Percentiles rank a stretch among this genome's conserved stretches.
Evolutionary conservation across 257 asterid genomes (phyloP).

Genomic region (Solanum virginianum): DNA sequence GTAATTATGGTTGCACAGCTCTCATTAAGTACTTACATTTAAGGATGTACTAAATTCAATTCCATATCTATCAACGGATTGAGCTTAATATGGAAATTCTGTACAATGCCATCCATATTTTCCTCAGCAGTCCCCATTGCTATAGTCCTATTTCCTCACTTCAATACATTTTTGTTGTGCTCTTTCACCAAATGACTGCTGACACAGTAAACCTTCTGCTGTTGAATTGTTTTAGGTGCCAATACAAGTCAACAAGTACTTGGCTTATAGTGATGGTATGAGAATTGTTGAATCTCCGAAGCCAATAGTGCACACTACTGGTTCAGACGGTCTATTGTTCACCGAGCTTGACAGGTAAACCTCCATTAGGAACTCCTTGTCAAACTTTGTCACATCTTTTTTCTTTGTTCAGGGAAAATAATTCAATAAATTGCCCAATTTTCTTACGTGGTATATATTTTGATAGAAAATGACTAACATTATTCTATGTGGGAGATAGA

Average conservation of each 20-base stretch:
- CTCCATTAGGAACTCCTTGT: neutral
- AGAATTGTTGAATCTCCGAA: constrained; percentile 38
- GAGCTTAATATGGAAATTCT: neutral
- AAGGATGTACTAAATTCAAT: neutral
- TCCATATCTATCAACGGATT: neutral
- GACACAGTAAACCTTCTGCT: neutral
- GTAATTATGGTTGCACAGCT: neutral
- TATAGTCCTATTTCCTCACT: neutral
- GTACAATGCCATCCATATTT: neutral
- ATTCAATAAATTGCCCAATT: neutral
- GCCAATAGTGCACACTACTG: constrained; percentile 5
- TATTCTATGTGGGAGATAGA: neutral
- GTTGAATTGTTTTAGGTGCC: constrained; percentile 26
- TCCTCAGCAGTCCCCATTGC: neutral
- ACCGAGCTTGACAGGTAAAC: constrained; percentile 32
- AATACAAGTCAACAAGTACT: constrained; percentile 45
- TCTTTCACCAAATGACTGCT: neutral
- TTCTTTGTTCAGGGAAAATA: neutral
- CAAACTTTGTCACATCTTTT: neutral
- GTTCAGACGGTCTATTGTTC: constrained; percentile 19
- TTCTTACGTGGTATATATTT: neutral
- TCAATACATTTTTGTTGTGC: neutral
- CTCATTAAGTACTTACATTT: neutral
- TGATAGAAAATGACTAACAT: neutral
- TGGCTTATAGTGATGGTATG: constrained; percentile 46